Evolutionary conservation across 2,329 filamentous ascomycete species (phyloP).

Genomic region (Aureobasidium sp.): DNA sequence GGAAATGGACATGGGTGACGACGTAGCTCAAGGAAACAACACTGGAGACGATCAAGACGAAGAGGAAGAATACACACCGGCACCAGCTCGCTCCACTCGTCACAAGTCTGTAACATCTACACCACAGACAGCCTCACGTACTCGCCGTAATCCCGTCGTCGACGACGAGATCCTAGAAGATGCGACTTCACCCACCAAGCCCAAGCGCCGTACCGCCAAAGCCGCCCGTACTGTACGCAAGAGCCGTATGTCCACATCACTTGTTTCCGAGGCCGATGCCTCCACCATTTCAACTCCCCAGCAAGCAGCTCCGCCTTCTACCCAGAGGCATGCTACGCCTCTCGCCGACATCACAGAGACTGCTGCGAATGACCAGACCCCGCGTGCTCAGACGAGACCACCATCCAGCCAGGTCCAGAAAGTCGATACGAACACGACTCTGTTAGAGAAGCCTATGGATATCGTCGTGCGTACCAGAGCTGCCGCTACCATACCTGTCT

Average conservation of each 20-base stretch:
- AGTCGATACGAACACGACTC: conserved; percentile 66
- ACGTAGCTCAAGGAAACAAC: conserved; percentile 50
- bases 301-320: conserved; percentile 32
- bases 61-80: conserved; percentile 77
- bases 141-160: conserved; percentile 40
- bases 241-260: conserved; percentile 25
- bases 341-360: conserved; percentile 67
- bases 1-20: conserved; percentile 28
- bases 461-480: conserved; percentile 83
- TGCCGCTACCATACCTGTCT: conserved; percentile 49
- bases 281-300: conserved; percentile 44
- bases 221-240: conserved; percentile 43
- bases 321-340: conserved; percentile 46
- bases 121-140: conserved; percentile 33
- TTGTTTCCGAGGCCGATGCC: conserved; percentile 21
- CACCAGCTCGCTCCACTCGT: conserved; percentile 53
- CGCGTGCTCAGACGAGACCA: conserved; percentile 28
- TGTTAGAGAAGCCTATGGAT: conserved; percentile 85
- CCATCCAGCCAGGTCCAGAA: conserved; percentile 50
- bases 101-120: conserved; percentile 45
- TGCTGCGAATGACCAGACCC: conserved; percentile 53
- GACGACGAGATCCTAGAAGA: conserved; percentile 46
- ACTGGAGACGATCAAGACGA: conserved; percentile 52
- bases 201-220: conserved; percentile 56
- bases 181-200: conserved; percentile 51